These are phyloP conservation scores for Leishmania aethiopica DNA, from an alignment of 208 protist species.

Conservation along the genomic window DNA sequence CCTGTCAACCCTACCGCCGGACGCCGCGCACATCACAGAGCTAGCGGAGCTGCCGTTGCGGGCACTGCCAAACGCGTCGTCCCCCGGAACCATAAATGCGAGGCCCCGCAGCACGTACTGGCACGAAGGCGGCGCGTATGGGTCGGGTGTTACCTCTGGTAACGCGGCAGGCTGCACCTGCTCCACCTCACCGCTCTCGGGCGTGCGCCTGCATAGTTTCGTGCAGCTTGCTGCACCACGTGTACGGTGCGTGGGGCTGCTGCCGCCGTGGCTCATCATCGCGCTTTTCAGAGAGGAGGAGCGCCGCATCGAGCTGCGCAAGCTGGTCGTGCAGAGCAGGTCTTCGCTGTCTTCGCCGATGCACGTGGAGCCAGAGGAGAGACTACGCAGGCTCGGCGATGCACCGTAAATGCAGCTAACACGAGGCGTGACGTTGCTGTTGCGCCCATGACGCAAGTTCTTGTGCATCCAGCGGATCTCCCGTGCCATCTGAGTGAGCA, in stretches of 20 bases:
- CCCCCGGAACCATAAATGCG: not conserved
- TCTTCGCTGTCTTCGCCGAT: constrained; percentile 8
- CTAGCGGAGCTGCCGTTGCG: not conserved
- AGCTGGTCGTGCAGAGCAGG: constrained; percentile 2
- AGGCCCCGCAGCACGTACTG: constrained; percentile 17
- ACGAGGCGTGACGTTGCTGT: not conserved
- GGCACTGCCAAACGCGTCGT: not conserved
- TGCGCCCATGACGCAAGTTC: constrained; percentile 13
- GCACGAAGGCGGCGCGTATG: constrained; percentile 13
- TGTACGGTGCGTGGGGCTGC: not conserved
- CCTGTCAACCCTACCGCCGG: not conserved
- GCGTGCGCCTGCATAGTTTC: constrained; percentile 1
- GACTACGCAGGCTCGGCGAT: not conserved
- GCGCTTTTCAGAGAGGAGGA: not conserved
- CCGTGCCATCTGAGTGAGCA: constrained; percentile 22
- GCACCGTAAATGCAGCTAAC: not conserved
- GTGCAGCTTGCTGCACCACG: not conserved
- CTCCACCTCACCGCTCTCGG: constrained; percentile 21
- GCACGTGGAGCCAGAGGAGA: not conserved
- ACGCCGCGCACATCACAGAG: not conserved
- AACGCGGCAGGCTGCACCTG: not conserved
- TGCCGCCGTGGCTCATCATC: not conserved
- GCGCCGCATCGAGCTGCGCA: constrained; percentile 24
- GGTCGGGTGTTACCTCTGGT: constrained; percentile 12
- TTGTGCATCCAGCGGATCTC: constrained; percentile 34